Base-by-base conservation (phyloP, 108 stramenopile genomes). In the Conticribra weissflogii region DNA sequence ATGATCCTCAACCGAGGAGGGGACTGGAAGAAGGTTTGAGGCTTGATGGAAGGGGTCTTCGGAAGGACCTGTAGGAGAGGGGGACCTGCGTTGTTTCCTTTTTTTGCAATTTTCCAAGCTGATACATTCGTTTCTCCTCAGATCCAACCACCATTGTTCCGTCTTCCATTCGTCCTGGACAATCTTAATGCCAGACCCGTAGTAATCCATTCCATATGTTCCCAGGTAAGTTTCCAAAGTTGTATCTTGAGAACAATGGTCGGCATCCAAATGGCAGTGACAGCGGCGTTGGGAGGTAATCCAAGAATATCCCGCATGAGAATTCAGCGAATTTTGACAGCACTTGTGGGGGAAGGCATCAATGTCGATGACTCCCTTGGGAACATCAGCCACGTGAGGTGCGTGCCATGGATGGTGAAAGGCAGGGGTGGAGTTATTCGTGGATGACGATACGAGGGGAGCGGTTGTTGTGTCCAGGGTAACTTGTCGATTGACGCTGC, bases 281-380 rank as follows among this genome's bases (percentile, higher is more conserved):
- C 67, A 68, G 34, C 67, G 23, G 0, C 67, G 36, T 58, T 30
- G 4, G 27, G 67, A 68, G 14, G 67, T 56, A 4, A 68, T 22
- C 67, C 67, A 68, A 3, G 67, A 68, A 29, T 68, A 68, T 31
- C 67, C 67, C 8, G 27, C 21, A 24, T 68, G 67, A 0, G 67
- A 68, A 21, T 29, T 54, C 3, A 48, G 56, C 12, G 67, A 68
- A 46, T 57, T 24, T 2, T 12, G 23, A 22, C 67, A 68, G 55
- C 67, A 68, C 12, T 55, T 27, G 22, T 68, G 67, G 15, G 54
- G 56, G 27, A 57, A 46, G 7, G 25, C n/a, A 24, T 68, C 67
- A 23, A 65, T 65, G 29, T 65, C 61, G 30, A 62, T 62, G 2
- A 62, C 61, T 15, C 61, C 61, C 16, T 51, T 21, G 16, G 50